Evolutionary conservation across 2,329 filamentous ascomycete species (phyloP), one percentile per base, ranked within the genome.

Genomic region (Pseudogymnoascus sp.): DNA sequence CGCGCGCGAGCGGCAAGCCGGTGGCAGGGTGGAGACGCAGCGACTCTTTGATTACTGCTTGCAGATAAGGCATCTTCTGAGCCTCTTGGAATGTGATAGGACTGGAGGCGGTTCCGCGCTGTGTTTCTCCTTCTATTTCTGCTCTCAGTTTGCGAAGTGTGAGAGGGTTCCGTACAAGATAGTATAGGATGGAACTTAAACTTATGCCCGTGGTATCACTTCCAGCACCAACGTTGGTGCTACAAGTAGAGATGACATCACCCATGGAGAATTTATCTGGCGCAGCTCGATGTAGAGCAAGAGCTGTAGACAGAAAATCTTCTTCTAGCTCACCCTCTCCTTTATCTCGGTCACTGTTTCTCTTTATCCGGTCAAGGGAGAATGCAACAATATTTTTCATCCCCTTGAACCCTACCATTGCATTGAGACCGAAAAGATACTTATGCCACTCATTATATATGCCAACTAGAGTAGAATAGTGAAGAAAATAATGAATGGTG

Each of bases 151-250:
- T 64, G 5, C 9, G 11, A 16, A 60, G 65, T 4, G 64, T 65
- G 1, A 14, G 2, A 1, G 69, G 73, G 38, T 75, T 71, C 37
- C 75, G 75, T 3, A 80, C 62, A 1, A 83, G 70, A 64, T 79
- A 65, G 25, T 79, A 81, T 31, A 83, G 67, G 3, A 80, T 73
- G 2, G 76, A 72, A 0, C 75, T 75, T 0, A 84, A 73, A 2
- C 75, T 78, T 49, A 82, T 79, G 1, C 79, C 76, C 0, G 81
- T 84, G 0, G 82, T 84, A 65, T 78, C 77, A 21, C 72, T 72
- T 0, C 77, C 77, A 0, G 77, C 77, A 0, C 69, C 69, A 14
- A 79, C 69, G 59, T 78, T 80, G 1, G 67, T 66, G 3, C 70
- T 31, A 43, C 71, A 72, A 0, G 68, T 67, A 0, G 49, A 60